phyloP scores from a whole-genome alignment of 805 yeast genomes.

The Suhomyces vadensis region DNA sequence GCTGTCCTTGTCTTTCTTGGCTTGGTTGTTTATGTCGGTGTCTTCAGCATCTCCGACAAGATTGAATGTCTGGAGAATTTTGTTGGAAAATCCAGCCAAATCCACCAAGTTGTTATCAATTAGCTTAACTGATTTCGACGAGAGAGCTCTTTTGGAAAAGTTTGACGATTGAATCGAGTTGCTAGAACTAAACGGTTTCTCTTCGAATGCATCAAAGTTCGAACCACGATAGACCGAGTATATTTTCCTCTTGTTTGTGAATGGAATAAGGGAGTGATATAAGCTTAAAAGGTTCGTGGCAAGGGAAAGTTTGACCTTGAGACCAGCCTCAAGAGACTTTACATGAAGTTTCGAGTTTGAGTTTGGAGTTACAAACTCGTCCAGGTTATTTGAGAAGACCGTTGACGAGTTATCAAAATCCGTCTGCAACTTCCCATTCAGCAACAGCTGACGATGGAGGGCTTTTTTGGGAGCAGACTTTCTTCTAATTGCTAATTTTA shows the following conservation, averaged over 20 bases:
- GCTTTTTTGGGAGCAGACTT: slow-evolving; percentile 24
- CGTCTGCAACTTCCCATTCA: not conserved
- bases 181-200: not conserved
- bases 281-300: slow-evolving; percentile 46
- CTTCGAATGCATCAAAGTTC: slow-evolving; percentile 4
- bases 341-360: slow-evolving; percentile 34
- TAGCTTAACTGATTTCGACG: slow-evolving; percentile 33
- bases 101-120: slow-evolving; percentile 43
- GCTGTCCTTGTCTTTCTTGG: not conserved
- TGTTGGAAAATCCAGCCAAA: slow-evolving; percentile 35
- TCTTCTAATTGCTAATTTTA: slow-evolving; percentile 32
- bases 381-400: not conserved
- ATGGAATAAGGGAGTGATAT: slow-evolving; percentile 44
- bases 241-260: slow-evolving; percentile 26
- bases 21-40: not conserved
- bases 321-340: slow-evolving; percentile 52
- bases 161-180: not conserved
- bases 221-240: slow-evolving; percentile 11
- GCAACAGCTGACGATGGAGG: not conserved
- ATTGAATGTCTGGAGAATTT: slow-evolving; percentile 36
- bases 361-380: not conserved
- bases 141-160: slow-evolving; percentile 8
- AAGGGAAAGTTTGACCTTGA: slow-evolving; percentile 49
- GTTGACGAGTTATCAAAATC: not conserved
- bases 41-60: slow-evolving; percentile 3